Conservation (phyloP, 768 basidiomycete genomes). For the Podaxis pistillaris region DNA sequence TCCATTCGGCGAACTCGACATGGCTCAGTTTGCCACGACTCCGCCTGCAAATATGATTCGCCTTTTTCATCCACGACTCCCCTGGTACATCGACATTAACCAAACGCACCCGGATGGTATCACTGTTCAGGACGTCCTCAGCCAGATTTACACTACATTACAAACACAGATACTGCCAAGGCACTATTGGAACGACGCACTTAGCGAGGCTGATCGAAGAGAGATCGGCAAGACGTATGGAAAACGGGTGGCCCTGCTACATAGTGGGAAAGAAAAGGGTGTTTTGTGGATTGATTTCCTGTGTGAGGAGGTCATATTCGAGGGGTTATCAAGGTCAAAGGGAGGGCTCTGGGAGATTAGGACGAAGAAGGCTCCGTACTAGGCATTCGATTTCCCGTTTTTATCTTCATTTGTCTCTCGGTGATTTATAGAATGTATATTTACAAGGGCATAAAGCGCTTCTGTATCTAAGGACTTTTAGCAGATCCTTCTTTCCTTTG, state of each 20-base stretch:
- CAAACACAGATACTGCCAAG: constrained; percentile 10
- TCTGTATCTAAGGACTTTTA: too few species aligned
- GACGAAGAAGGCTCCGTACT: constrained; percentile 27
- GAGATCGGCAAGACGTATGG: constrained; percentile 16
- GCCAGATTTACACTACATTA: constrained; percentile 1
- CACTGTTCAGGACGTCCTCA: constrained; percentile 16
- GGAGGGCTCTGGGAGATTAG: constrained; percentile 68
- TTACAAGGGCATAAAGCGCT: neutral
- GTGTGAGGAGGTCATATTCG: constrained; percentile 47
- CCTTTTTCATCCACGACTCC: constrained; percentile 16
- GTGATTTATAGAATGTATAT: neutral
- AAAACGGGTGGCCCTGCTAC: constrained; percentile 29
- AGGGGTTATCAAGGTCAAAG: constrained; percentile 50
- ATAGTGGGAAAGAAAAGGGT: constrained; percentile 37
- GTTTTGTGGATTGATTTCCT: constrained; percentile 63
- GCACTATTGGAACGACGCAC: constrained; percentile 18
- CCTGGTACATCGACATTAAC: constrained; percentile 18
- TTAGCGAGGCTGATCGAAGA: constrained; percentile 15
- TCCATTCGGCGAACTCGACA: constrained; percentile 14
- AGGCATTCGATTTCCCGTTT: neutral
- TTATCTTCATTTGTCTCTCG: neutral
- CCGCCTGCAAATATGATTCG: constrained; percentile 14
- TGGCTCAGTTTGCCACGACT: constrained; percentile 15
- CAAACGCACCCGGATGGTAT: constrained; percentile 11
- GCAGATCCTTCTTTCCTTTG: too few species aligned